Base-by-base conservation (phyloP, 2,329 filamentous ascomycete genomes). In the Colletotrichum godetiae region DNA sequence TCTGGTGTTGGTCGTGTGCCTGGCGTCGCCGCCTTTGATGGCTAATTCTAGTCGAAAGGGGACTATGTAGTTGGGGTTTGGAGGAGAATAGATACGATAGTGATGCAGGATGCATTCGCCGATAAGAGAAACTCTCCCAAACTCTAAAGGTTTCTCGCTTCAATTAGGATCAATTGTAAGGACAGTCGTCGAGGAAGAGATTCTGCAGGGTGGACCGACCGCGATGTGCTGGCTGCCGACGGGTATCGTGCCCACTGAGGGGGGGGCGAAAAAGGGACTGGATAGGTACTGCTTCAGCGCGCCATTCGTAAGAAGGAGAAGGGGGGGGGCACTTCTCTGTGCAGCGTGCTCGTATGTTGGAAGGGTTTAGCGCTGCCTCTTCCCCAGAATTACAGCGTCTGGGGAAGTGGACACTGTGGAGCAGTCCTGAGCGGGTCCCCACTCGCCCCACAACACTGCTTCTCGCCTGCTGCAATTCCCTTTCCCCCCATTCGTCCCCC, bases 301-400 rank as follows among this genome's bases (percentile, higher is more conserved):
- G 42, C 42, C 10, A 19, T 49, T 42, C 37, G 37, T 42, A 42
- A 42, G 13, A 42, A n/a, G 42, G 19, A 49, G 42, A n/a, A 7
- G 57, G 69, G 52, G 53, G n/a, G n/a, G n/a, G n/a, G n/a, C n/a
- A n/a, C n/a, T n/a, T n/a, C n/a, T n/a, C n/a, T n/a, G n/a, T n/a
- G n/a, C n/a, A n/a, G n/a, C 15, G 33, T 19, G 27, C 53, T 42
- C 35, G 46, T 57, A 55, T 37, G 19, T 59, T 46, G 24, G 46
- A 29, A 22, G 52, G 59, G 60, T 57, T 58, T 74, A 75, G 74
- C 74, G 74, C 60, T 67, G 35, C 49, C 42, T 65, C 15, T 72
- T 74, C 72, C 74, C 74, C 72, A 35, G 72, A 72, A 71, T 71
- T 65, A 72, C 74, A 75, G 72, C 60, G 72, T 75, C 74, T 75